Evolutionary conservation across 106 monocot species (phyloP).

Genomic region (Dendrobium officinale): DNA sequence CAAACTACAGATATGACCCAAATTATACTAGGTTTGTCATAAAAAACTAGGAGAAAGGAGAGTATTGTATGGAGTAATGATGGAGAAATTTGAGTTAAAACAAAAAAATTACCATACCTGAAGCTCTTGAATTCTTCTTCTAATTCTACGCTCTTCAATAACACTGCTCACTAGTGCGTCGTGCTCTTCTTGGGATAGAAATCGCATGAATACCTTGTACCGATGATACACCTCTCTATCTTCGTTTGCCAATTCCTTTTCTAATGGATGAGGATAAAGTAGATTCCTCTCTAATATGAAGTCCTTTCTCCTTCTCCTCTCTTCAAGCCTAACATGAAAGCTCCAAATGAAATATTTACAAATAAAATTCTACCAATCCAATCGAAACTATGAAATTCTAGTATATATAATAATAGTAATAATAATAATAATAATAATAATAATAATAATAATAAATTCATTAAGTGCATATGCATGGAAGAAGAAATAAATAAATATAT

Average conservation of each 20-base stretch:
- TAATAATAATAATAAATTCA: neutral
- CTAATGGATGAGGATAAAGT: slow-evolving; percentile 82
- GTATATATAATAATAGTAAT: neutral
- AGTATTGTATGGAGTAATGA: too few relatives aligned
- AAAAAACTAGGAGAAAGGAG: too few relatives aligned
- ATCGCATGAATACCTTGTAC: slow-evolving; percentile 94
- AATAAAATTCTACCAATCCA: too few relatives aligned
- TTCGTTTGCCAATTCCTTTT: slow-evolving; percentile 73
- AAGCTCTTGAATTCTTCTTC: slow-evolving; percentile 87
- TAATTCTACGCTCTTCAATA: slow-evolving; percentile 72
- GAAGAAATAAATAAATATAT: too few relatives aligned
- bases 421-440: too few relatives aligned
- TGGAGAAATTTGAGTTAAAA: too few relatives aligned
- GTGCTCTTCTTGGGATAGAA: slow-evolving; percentile 76
- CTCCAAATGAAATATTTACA: neutral
- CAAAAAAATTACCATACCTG: slow-evolving; percentile 38
- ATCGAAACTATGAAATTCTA: neutral
- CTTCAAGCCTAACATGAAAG: slow-evolving; percentile 61
- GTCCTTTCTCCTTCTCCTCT: slow-evolving; percentile 87
- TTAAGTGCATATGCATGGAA: too few relatives aligned
- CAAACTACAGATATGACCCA: too few relatives aligned
- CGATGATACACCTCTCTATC: slow-evolving; percentile 76
- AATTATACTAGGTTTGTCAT: too few relatives aligned
- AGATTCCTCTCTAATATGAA: slow-evolving; percentile 95
- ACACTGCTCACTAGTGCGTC: slow-evolving; percentile 43